Evolutionary conservation across 2,329 filamentous ascomycete species (phyloP).

Genomic region (Xylaria sp.): DNA sequence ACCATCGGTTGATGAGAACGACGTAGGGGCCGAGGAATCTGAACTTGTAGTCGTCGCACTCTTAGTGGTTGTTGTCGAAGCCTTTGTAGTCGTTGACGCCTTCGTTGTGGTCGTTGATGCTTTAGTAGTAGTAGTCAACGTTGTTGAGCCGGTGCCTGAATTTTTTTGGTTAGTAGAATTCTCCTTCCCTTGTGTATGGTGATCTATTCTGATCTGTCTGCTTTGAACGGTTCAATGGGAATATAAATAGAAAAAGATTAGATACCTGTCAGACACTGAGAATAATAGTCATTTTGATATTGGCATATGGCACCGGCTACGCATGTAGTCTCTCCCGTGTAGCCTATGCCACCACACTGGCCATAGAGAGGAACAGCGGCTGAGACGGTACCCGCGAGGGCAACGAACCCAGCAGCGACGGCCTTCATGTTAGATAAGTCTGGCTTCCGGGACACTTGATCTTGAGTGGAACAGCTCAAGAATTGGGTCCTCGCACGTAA

Average conservation of each 20-base stretch:
- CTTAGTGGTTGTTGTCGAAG: slow-evolving; percentile 27
- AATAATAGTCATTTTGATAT: slow-evolving; percentile 51
- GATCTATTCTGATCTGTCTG: background rate
- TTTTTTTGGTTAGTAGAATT: slow-evolving; percentile 22
- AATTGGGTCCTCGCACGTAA: background rate
- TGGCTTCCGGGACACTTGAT: slow-evolving; percentile 1
- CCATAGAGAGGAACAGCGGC: slow-evolving; percentile 46
- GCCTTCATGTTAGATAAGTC: slow-evolving; percentile 42
- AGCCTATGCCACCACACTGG: slow-evolving; percentile 53
- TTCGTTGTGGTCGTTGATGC: slow-evolving; percentile 11
- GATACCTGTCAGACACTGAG: slow-evolving; percentile 51
- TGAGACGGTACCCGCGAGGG: slow-evolving; percentile 40
- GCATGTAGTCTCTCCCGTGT: slow-evolving; percentile 50
- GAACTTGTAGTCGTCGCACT: slow-evolving; percentile 16
- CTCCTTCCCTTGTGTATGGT: background rate
- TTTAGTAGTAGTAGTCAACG: slow-evolving; percentile 35
- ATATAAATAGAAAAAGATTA: background rate
- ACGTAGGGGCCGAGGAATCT: slow-evolving; percentile 16
- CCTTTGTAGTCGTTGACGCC: slow-evolving; percentile 12
- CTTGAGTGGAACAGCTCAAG: slow-evolving; percentile 7
- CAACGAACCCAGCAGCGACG: slow-evolving; percentile 38
- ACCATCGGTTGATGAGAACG: slow-evolving; percentile 31
- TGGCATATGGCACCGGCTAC: slow-evolving; percentile 47
- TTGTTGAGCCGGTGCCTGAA: slow-evolving; percentile 30
- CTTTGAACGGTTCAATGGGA: background rate